Evolutionary conservation across 2,329 filamentous ascomycete species (phyloP), one percentile per base, ranked within the genome.

Genomic region (Cladosporium sp.): DNA sequence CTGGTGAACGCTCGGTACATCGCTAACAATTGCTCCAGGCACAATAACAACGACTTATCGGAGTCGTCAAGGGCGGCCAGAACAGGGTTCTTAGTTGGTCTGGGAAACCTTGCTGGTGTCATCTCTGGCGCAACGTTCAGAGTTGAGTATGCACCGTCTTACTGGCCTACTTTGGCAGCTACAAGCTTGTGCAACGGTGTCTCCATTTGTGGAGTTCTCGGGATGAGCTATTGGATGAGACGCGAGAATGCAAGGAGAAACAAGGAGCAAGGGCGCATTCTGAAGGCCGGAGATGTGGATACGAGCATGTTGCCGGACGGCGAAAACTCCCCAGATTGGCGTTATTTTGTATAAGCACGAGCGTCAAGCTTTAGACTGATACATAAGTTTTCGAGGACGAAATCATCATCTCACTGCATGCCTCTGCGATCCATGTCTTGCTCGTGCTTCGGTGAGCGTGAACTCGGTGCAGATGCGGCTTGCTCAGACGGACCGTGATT

Each of bases 31-130:
- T 31, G 8, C n/a, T 40, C 16, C n/a, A 61, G 58, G 58, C 78
- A 84, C 66, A 84, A 84, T 65, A 85, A 84, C 67, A 85, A 85
- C 69, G 84, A 83, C 50, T 72, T 83, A 8, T 79, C 81, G 28
- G 83, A 86, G 72, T 84, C 80, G 52, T 78, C 76, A 0, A 78
- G 83, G 0, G 82, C 82, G 5, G 81, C 82, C 0, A 82, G 80
- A 11, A 84, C 81, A 1, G 82, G 80, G 0, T 72, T 84, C 16
- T 74, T 82, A 1, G 81, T 83, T 6, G 82, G 81, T 0, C 70
- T 85, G 8, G 82, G 81, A 0, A 85, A 85, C 66, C 66, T 85
- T 3, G 81, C 78, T 0, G 82, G 83, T 0, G 80, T 85, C 16
- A 64, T 84, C n/a, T 78, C 70, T 2, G 76, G 75, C 8, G 80